phyloP scores from a whole-genome alignment of 371 early-diverging fungal genomes.

The Phascolomyces articulosus region DNA sequence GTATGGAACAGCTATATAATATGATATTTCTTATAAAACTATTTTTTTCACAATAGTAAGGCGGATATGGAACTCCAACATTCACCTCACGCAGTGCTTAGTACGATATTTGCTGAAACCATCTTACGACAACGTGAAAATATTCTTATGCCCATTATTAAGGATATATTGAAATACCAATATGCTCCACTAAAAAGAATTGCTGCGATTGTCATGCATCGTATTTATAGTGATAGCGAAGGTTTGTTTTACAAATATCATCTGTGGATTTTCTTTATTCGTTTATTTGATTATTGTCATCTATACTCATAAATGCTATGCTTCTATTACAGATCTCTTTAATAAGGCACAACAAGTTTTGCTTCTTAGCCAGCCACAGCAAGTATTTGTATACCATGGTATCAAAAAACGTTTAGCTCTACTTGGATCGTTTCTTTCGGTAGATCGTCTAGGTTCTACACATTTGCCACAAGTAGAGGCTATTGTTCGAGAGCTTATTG shows the following conservation, averaged over 20 bases:
- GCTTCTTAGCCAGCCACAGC: constrained; percentile 39
- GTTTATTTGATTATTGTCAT: no score
- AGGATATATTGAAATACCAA: constrained; percentile 55
- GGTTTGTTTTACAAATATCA: constrained; percentile 24
- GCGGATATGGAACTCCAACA: constrained; percentile 14
- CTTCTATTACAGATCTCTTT: constrained; percentile 28
- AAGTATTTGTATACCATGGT: constrained; percentile 41
- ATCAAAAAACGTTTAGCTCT: constrained; percentile 33
- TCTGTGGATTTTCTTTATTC: no score
- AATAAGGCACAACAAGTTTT: constrained; percentile 29
- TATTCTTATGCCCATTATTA: constrained; percentile 48
- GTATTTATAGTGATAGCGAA: constrained; percentile 50
- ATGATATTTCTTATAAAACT: background rate
- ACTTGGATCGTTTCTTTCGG: constrained; percentile 18
- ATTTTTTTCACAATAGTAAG: constrained; percentile 15
- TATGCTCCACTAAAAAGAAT: constrained; percentile 46
- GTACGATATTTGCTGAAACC: constrained; percentile 32
- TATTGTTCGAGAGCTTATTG: constrained; percentile 32
- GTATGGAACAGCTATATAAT: background rate
- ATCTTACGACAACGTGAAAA: constrained; percentile 33
- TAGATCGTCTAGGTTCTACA: constrained; percentile 22
- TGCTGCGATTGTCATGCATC: constrained; percentile 54
- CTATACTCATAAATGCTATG: no score
- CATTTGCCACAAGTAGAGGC: constrained; percentile 22
- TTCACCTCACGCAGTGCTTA: constrained; percentile 17